phyloP scores from a whole-genome alignment of 495 filamentous ascomycete genomes.

The Beverwykella pulmonaria region DNA sequence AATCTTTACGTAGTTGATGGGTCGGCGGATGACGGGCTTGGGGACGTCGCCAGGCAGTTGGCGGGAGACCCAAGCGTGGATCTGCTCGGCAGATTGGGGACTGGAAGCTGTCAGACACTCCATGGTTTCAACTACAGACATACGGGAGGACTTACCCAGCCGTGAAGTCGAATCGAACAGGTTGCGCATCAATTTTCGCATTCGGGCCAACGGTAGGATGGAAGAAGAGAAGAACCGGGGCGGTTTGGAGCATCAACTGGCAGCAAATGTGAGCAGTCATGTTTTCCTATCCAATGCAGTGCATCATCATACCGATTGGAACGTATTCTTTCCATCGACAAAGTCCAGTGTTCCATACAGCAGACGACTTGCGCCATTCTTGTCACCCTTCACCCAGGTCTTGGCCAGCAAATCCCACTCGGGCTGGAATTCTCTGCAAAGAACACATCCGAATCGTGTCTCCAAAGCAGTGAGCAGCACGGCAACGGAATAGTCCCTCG shows the following conservation, averaged over 20 bases:
- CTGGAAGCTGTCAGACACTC: slow-evolving; percentile 48
- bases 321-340: slow-evolving; percentile 76
- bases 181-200: slow-evolving; percentile 67
- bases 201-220: slow-evolving; percentile 84
- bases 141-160: slow-evolving; percentile 60
- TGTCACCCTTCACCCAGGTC: slow-evolving; percentile 85
- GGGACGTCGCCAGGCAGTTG: slow-evolving; percentile 71
- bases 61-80: slow-evolving; percentile 76
- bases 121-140: not conserved
- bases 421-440: slow-evolving; percentile 89
- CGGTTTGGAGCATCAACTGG: slow-evolving; percentile 91
- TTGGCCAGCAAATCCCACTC: slow-evolving; percentile 89
- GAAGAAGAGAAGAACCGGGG: slow-evolving; percentile 86
- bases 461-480: slow-evolving; percentile 89
- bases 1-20: slow-evolving; percentile 82
- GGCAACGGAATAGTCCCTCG: slow-evolving; percentile 80
- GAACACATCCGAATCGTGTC: slow-evolving; percentile 76
- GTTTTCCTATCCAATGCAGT: not conserved
- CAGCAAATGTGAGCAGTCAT: slow-evolving; percentile 25
- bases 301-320: slow-evolving; percentile 71
- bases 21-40: slow-evolving; percentile 75
- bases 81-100: slow-evolving; percentile 70
- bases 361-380: slow-evolving; percentile 68
- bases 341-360: slow-evolving; percentile 91
- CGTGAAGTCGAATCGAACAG: slow-evolving; percentile 85